phyloP scores from a whole-genome alignment of 371 early-diverging fungal genomes.

The Saksenaea oblongispora region DNA sequence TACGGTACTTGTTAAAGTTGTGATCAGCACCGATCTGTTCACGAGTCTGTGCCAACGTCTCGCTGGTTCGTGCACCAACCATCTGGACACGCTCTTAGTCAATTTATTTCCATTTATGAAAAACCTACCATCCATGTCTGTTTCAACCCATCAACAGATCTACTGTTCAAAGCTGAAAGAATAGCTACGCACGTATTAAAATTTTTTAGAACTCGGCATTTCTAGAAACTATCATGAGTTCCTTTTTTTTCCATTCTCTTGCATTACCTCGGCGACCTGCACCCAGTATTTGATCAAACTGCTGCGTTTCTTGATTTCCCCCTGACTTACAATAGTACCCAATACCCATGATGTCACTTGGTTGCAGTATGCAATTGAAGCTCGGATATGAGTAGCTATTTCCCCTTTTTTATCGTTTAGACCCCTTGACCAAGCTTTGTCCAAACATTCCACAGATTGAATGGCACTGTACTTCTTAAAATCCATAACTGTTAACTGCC shows the following conservation, averaged over 20 bases:
- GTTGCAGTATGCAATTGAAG: constrained; percentile 72
- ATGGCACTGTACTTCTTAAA: constrained; percentile 78
- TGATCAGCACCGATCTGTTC: constrained; percentile 77
- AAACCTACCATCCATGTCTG: constrained; percentile 53
- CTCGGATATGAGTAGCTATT: constrained; percentile 68
- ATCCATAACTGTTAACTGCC: constrained; percentile 93
- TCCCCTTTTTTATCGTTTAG: constrained; percentile 22
- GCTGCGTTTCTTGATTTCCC: constrained; percentile 79
- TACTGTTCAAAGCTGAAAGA: constrained; percentile 86
- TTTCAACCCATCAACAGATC: constrained; percentile 78
- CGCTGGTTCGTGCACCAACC: constrained; percentile 50
- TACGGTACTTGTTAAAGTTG: constrained; percentile 88
- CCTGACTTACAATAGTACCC: constrained; percentile 75
- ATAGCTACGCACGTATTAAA: constrained; percentile 92
- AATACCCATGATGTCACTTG: constrained; percentile 87
- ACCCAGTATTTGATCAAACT: constrained; percentile 82
- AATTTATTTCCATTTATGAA: background rate
- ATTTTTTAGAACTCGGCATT: constrained; percentile 56
- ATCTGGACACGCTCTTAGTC: constrained; percentile 10
- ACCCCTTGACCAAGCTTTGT: constrained; percentile 87
- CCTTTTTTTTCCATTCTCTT: background rate
- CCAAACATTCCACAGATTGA: constrained; percentile 82
- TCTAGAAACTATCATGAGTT: constrained; percentile 17
- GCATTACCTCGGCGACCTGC: constrained; percentile 71
- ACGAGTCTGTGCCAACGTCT: constrained; percentile 46